Evolutionary conservation across 2,329 filamentous ascomycete genomes (phyloP).

Genomic region (Aspergillus ustus): DNA sequence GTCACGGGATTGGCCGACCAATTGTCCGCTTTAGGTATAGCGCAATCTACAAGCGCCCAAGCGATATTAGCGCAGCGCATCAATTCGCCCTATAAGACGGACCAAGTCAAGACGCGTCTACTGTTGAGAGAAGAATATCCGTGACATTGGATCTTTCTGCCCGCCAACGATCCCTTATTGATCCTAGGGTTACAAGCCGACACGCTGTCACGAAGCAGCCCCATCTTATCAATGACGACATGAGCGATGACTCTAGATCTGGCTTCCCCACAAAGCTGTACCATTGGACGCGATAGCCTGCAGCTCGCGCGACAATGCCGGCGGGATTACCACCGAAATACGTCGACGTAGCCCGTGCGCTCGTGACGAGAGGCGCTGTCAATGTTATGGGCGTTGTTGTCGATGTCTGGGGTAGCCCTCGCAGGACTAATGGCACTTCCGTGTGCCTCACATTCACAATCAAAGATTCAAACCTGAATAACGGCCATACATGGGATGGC

Average conservation of each 20-base stretch:
- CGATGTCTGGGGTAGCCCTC: conserved; percentile 61
- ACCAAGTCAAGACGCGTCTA: conserved; percentile 8
- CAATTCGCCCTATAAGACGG: neutral
- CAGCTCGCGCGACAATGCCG: conserved; percentile 4
- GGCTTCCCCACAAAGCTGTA: neutral
- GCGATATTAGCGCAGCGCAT: conserved; percentile 28
- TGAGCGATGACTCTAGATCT: conserved; percentile 1
- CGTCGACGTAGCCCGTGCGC: conserved; percentile 53
- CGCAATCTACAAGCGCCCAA: conserved; percentile 25
- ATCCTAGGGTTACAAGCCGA: neutral
- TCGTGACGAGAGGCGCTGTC: conserved; percentile 41
- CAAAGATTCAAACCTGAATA: conserved; percentile 59
- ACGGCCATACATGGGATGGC: conserved; percentile 47
- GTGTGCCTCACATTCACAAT: conserved; percentile 66
- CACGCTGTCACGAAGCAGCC: neutral
- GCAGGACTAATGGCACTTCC: conserved; percentile 59
- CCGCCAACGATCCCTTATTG: neutral
- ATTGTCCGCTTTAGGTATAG: conserved; percentile 28
- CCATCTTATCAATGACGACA: neutral
- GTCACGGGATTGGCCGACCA: conserved; percentile 25
- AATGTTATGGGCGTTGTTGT: conserved; percentile 73
- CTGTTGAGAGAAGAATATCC: neutral
- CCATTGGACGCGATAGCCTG: conserved; percentile 10
- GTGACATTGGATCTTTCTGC: neutral
- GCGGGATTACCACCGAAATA: conserved; percentile 41